Evolutionary conservation across 2,329 filamentous ascomycete genomes (phyloP).

Genomic region (Thielaviopsis euricoi): DNA sequence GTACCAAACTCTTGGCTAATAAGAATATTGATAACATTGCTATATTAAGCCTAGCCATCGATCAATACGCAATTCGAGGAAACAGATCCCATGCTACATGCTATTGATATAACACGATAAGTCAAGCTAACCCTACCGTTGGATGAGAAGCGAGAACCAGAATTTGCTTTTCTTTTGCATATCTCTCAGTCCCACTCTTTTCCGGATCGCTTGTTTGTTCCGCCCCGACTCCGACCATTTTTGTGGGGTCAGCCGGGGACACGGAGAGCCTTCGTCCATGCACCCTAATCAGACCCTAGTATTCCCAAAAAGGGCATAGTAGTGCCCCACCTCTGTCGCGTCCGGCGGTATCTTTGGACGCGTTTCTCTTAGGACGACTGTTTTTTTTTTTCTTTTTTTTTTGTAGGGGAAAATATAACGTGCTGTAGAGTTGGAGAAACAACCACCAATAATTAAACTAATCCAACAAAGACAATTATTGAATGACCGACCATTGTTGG

Average conservation of each 20-base stretch:
- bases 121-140: no score
- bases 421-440: not conserved
- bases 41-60: no score
- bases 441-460: not conserved
- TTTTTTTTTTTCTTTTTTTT: not conserved
- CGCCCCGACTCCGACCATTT: not conserved
- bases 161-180: no score
- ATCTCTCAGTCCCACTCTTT: not conserved
- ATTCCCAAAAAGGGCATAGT: conserved; percentile 7
- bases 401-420: not conserved
- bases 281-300: not conserved
- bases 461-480: not conserved
- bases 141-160: not conserved
- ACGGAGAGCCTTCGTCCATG: not conserved
- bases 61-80: no score
- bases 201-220: not conserved
- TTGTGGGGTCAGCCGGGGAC: not conserved
- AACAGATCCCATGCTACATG: no score
- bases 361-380: not conserved
- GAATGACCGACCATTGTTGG: no score
- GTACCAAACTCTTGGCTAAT: no score
- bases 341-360: not conserved
- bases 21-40: no score
- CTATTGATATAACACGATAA: no score
- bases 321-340: conserved; percentile 1